Evolutionary conservation across 768 basidiomycete genomes (phyloP).

Genomic region (Vararia minispora): DNA sequence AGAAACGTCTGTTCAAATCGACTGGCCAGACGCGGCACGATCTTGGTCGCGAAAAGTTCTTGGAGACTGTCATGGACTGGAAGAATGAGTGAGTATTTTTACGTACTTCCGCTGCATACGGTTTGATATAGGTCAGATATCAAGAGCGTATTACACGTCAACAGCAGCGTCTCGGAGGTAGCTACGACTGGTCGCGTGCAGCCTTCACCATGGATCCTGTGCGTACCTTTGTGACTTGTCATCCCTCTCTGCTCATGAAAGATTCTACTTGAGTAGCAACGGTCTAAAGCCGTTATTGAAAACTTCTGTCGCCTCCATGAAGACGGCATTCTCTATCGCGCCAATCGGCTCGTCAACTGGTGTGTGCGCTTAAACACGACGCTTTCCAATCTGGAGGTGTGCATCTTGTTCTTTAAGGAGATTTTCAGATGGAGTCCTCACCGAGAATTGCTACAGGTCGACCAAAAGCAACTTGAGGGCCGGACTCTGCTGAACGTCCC

Average conservation of each 20-base stretch:
- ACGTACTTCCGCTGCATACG: too few relatives aligned
- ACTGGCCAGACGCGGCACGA: slow-evolving; percentile 82
- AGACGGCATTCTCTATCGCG: slow-evolving; percentile 86
- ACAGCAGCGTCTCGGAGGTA: slow-evolving; percentile 78
- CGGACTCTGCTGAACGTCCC: slow-evolving; percentile 83
- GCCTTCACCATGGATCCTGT: slow-evolving; percentile 96
- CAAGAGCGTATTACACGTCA: slow-evolving; percentile 89
- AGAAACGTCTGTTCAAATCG: slow-evolving; percentile 80
- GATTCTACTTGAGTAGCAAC: slow-evolving; percentile 28
- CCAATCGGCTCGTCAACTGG: slow-evolving; percentile 97
- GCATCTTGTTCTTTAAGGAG: slow-evolving; percentile 11
- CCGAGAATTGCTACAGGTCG: slow-evolving; percentile 76
- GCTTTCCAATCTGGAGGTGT: slow-evolving; percentile 91
- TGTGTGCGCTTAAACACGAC: slow-evolving; percentile 94
- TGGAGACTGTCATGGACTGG: slow-evolving; percentile 91
- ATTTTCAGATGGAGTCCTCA: too few relatives aligned
- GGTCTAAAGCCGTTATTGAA: slow-evolving; percentile 83
- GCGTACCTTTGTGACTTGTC: slow-evolving; percentile 11
- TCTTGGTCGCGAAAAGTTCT: slow-evolving; percentile 86
- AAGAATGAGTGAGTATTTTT: slow-evolving; percentile 72
- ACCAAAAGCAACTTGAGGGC: slow-evolving; percentile 81
- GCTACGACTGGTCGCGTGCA: slow-evolving; percentile 88
- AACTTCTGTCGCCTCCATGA: slow-evolving; percentile 88
- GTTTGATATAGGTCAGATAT: too few relatives aligned
- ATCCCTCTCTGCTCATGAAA: not conserved